These are phyloP conservation scores for Geosmithia putterillii DNA, from an alignment of 2,329 filamentous ascomycete genomes.

Conservation along the genomic window DNA sequence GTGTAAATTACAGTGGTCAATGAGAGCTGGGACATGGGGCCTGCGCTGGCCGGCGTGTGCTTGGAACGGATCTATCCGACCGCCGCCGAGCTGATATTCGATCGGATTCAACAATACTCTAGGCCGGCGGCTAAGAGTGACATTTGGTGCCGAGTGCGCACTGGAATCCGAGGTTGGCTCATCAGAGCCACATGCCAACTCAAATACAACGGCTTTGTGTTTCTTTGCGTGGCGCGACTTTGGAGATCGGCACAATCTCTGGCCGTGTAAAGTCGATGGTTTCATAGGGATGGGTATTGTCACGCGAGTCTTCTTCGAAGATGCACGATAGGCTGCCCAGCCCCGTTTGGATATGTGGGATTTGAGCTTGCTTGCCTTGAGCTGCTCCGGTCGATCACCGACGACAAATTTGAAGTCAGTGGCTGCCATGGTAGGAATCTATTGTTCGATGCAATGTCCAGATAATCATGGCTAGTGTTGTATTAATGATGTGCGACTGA, in stretches of 20 bases:
- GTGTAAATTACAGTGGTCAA: conserved; percentile 11
- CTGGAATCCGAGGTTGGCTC: not conserved
- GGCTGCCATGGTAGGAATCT: no score
- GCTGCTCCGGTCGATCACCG: conserved; percentile 10
- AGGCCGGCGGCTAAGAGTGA: conserved; percentile 1
- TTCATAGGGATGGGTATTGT: not conserved
- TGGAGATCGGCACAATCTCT: no score
- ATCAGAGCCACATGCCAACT: not conserved
- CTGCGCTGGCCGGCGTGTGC: conserved; percentile 10
- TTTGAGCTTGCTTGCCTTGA: conserved; percentile 9
- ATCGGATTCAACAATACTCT: not conserved
- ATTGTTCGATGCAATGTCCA: no score
- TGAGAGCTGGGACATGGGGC: conserved; percentile 9
- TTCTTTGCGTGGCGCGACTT: not conserved
- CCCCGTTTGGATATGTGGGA: conserved; percentile 9
- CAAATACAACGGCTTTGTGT: not conserved
- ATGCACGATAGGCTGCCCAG: conserved; percentile 6
- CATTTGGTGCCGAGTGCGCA: not conserved
- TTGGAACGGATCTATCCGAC: conserved; percentile 12
- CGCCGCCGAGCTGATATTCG: conserved; percentile 10
- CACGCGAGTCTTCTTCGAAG: conserved; percentile 1
- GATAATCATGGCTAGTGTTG: no score
- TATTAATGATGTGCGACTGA: no score
- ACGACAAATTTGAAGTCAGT: conserved; percentile 7
- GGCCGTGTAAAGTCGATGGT: not conserved